phyloP scores from a whole-genome alignment of 495 filamentous ascomycete genomes.

The Elaphomyces granulatus region DNA sequence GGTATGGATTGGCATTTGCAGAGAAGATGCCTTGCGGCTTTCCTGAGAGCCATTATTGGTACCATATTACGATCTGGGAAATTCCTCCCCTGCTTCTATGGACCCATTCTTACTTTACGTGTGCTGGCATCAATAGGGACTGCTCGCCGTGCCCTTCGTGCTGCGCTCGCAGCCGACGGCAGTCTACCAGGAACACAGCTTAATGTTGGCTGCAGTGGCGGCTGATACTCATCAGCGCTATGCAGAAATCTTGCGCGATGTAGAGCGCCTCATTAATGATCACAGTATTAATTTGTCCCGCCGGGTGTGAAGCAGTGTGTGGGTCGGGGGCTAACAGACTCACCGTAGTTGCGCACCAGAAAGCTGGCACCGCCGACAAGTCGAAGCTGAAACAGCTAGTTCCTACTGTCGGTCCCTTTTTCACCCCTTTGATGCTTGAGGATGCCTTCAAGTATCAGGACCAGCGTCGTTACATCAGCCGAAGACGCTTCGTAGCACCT shows the following conservation, averaged over 20 bases:
- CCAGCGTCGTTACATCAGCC: constrained; percentile 67
- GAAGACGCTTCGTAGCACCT: constrained; percentile 83
- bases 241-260: constrained; percentile 88
- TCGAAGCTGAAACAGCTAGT: constrained; percentile 92
- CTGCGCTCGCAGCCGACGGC: constrained; percentile 89
- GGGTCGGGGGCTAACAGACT: not conserved
- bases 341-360: constrained; percentile 51
- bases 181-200: constrained; percentile 44
- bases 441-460: constrained; percentile 91
- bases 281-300: constrained; percentile 46
- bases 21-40: too few relatives aligned
- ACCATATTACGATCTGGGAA: too few relatives aligned
- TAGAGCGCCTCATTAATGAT: constrained; percentile 79
- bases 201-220: constrained; percentile 34
- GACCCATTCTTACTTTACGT: too few relatives aligned
- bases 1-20: too few relatives aligned
- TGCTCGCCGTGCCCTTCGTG: constrained; percentile 92
- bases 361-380: constrained; percentile 40
- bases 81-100: too few relatives aligned
- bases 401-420: constrained; percentile 78
- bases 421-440: constrained; percentile 71
- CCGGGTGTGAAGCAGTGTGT: not conserved
- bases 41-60: too few relatives aligned
- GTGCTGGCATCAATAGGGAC: constrained; percentile 58
- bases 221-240: constrained; percentile 64